phyloP scores from a whole-genome alignment of 176 grass and related monocot species.

The Avena sativa region DNA sequence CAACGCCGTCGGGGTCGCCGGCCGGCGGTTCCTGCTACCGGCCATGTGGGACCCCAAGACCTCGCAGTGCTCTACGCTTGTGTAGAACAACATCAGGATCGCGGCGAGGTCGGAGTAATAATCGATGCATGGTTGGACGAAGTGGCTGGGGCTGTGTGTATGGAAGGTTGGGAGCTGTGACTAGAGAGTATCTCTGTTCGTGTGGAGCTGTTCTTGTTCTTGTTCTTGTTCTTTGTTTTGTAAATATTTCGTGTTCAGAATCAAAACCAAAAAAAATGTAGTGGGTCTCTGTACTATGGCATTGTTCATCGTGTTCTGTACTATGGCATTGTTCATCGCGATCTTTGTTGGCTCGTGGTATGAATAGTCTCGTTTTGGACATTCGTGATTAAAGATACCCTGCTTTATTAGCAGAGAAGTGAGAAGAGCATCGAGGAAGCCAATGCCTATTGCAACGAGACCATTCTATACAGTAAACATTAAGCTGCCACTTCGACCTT shows the following conservation, averaged over 20 bases:
- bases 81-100: constrained; percentile 38
- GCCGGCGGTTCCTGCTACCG: constrained; percentile 60
- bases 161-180: not conserved
- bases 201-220: not conserved
- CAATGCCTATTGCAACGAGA: not conserved
- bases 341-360: not conserved
- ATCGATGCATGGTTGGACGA: not conserved
- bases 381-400: not conserved
- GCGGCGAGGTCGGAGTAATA: not conserved
- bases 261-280: not conserved
- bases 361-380: not conserved
- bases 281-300: not conserved
- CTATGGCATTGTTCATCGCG: not conserved
- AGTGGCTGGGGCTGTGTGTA: constrained; percentile 34
- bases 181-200: not conserved
- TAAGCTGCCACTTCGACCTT: too few species aligned
- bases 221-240: constrained; percentile 10
- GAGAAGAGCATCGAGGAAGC: not conserved
- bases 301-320: not conserved
- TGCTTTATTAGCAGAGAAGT: not conserved
- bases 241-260: constrained; percentile 28
- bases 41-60: constrained; percentile 86
- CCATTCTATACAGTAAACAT: not conserved
- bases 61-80: constrained; percentile 63
- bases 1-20: constrained; percentile 60